Evolutionary conservation across 1,284 basidiomycete species (phyloP), one percentile per base, ranked within the genome.

Genomic region (Neotropicomus parvogracilis): DNA sequence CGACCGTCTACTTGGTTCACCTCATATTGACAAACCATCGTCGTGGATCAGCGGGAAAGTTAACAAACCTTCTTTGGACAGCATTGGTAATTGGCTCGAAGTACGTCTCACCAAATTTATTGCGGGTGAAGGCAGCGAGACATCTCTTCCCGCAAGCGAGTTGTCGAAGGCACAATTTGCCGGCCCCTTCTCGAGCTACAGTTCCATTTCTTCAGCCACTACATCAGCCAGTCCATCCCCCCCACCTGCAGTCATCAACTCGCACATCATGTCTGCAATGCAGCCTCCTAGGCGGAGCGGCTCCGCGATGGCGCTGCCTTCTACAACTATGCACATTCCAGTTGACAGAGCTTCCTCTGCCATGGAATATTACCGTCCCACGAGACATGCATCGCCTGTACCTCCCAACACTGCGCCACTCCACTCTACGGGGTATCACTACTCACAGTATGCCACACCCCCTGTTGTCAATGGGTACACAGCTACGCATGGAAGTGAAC

Each of bases 31-130:
- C 66, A 86, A 87, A 69, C 70, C 80, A 17, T 75, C 78, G 34
- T 87, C 88, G 5, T 90, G 93, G 91, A 88, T 94, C 53, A 77
- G 83, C 26, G 78, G 81, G 29, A 92, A 89, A 65, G 74, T 92
- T 47, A 75, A 81, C 54, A 89, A 92, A 69, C 93, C 95, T 1
- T 97, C 91, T 50, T 75, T 98, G 44, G 94, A 97, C 61, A 88
- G 87, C 38, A 82, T 99, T 40, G 91, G 95, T 45, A 88, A 86
- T 45, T 97, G 93, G 82, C 77, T 99, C 21, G 95, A 95, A 68
- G 89, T 90, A n/a, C 81, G 89, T 12, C 83, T 99, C 57, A 94
- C 93, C 26, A 97, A 97, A 66, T 89, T 99, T 59, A 95, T 99
- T 53, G 92, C 95, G 12, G 97, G 94, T 3, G 93, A 95, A 49